Percentiles rank a stretch among this genome's conserved stretches.
phyloP scores from a whole-genome alignment of 352 stramenopile genomes.

The Phytophthora pisi region DNA sequence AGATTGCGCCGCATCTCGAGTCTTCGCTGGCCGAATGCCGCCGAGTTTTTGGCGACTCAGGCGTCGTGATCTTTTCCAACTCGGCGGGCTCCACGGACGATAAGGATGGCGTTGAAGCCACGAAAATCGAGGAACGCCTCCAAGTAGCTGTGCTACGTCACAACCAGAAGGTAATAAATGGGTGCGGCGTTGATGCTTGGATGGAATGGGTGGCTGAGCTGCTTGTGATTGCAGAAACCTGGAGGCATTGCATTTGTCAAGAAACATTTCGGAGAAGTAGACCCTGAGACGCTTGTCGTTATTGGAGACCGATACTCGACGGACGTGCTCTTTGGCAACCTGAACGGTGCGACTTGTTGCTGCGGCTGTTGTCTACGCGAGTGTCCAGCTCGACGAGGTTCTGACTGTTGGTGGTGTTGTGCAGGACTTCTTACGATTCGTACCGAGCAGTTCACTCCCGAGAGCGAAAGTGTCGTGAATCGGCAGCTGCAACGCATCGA shows the following conservation, averaged over 20 bases:
- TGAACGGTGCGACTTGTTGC: slow-evolving; percentile 70
- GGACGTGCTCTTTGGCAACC: slow-evolving; percentile 97
- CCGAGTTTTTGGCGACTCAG: slow-evolving; percentile 87
- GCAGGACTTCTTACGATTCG: slow-evolving; percentile 96
- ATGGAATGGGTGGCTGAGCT: background rate
- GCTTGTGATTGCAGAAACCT: slow-evolving; percentile 78
- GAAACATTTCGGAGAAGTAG: slow-evolving; percentile 78
- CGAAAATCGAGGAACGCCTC: slow-evolving; percentile 79
- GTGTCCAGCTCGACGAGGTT: background rate
- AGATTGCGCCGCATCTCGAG: slow-evolving; percentile 81
- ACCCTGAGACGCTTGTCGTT: slow-evolving; percentile 91
- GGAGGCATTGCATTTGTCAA: slow-evolving; percentile 89
- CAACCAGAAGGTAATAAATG: slow-evolving; percentile 78
- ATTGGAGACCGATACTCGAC: slow-evolving; percentile 97
- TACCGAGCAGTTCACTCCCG: slow-evolving; percentile 81
- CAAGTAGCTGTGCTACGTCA: slow-evolving; percentile 91
- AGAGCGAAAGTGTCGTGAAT: slow-evolving; percentile 75
- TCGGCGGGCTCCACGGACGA: slow-evolving; percentile 95
- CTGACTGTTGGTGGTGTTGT: slow-evolving; percentile 12
- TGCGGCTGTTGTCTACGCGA: background rate
- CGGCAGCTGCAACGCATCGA: slow-evolving; percentile 74
- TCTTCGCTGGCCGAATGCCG: slow-evolving; percentile 75
- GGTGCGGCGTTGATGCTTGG: background rate
- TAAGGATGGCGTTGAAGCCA: slow-evolving; percentile 75
- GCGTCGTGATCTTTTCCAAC: slow-evolving; percentile 96